Conservation (phyloP, 768 basidiomycete species). For the Porphyrellus cyaneotinctus region DNA sequence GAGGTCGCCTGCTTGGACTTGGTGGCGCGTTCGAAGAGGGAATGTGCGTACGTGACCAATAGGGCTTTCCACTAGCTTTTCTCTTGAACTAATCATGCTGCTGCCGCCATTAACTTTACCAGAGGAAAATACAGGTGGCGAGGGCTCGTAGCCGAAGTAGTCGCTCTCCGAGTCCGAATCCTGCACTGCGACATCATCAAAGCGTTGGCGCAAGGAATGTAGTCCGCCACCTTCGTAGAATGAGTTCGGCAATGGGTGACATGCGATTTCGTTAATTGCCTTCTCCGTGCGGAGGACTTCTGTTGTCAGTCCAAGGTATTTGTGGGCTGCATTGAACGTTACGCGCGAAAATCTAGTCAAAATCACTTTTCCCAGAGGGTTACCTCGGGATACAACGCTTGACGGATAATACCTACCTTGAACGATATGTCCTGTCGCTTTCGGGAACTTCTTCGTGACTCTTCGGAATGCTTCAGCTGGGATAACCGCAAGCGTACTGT, state of each 20-base stretch:
- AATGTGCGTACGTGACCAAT: slow-evolving; percentile 17
- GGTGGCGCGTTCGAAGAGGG: slow-evolving; percentile 37
- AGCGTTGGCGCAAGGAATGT: slow-evolving; percentile 85
- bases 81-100: slow-evolving; percentile 19
- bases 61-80: slow-evolving; percentile 25
- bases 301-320: slow-evolving; percentile 89
- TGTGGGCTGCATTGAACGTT: slow-evolving; percentile 96
- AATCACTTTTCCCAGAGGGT: slow-evolving; percentile 57
- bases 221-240: slow-evolving; percentile 95
- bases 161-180: slow-evolving; percentile 51
- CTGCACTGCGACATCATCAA: slow-evolving; percentile 53
- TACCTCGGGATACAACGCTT: slow-evolving; percentile 8
- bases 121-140: slow-evolving; percentile 19
- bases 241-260: slow-evolving; percentile 84
- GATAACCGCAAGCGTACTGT: slow-evolving; percentile 96
- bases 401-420: slow-evolving; percentile 52
- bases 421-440: slow-evolving; percentile 94
- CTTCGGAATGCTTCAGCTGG: slow-evolving; percentile 95
- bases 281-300: slow-evolving; percentile 97
- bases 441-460: slow-evolving; percentile 93
- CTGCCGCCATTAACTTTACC: slow-evolving; percentile 16
- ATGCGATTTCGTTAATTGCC: slow-evolving; percentile 94
- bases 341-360: slow-evolving; percentile 94
- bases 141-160: slow-evolving; percentile 43
- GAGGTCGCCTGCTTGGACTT: slow-evolving; percentile 76